These are phyloP conservation scores for Trametes elegans DNA, from an alignment of 768 basidiomycete species.

Conservation along the genomic window DNA sequence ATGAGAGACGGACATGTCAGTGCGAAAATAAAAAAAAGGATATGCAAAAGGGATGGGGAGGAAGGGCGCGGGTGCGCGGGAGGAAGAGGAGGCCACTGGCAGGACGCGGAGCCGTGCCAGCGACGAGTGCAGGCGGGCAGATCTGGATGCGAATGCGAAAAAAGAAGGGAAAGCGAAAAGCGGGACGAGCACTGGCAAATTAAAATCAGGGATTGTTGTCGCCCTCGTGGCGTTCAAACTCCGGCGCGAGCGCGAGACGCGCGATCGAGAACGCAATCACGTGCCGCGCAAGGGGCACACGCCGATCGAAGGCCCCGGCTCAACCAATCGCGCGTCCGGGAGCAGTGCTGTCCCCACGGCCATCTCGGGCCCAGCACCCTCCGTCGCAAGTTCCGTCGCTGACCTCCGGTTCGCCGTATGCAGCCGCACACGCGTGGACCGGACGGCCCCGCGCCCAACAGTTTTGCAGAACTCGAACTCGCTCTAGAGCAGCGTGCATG, in stretches of 20 bases:
- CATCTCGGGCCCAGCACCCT: background rate
- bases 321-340: background rate
- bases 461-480: background rate
- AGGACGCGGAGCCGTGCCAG: conserved; percentile 9
- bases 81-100: conserved; percentile 3
- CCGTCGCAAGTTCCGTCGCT: background rate
- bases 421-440: too few species aligned
- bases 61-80: conserved; percentile 5
- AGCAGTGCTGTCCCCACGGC: background rate
- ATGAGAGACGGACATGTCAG: conserved; percentile 22
- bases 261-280: conserved; percentile 11
- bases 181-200: too few species aligned
- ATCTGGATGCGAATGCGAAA: conserved; percentile 9
- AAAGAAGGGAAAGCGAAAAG: conserved; percentile 5
- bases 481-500: background rate
- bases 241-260: conserved; percentile 14
- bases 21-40: conserved; percentile 15
- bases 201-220: conserved; percentile 6
- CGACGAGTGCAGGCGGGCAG: conserved; percentile 14
- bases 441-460: background rate
- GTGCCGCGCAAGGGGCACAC: conserved; percentile 3
- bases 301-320: conserved; percentile 4
- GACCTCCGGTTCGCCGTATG: background rate
- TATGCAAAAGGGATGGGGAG: conserved; percentile 11
- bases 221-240: conserved; percentile 24